Percentiles rank a stretch among this genome's conserved stretches.
phyloP scores from a whole-genome alignment of 1,284 basidiomycete genomes.

The Trichosporon sp. region DNA sequence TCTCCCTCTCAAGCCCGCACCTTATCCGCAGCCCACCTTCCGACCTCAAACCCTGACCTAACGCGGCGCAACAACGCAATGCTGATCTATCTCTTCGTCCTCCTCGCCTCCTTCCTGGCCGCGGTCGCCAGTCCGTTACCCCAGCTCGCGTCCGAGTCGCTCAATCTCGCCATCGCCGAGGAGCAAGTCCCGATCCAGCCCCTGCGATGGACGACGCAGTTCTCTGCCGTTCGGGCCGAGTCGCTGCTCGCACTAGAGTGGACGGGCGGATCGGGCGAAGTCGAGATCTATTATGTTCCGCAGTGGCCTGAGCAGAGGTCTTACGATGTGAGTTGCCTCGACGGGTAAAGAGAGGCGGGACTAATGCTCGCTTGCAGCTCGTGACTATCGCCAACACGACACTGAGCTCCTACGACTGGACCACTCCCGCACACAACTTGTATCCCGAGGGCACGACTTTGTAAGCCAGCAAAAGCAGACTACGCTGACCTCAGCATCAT shows the following conservation, averaged over 20 bases:
- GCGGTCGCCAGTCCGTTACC: constrained; percentile 11
- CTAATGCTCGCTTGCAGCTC: constrained; percentile 24
- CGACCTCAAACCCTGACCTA: neutral
- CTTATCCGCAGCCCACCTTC: neutral
- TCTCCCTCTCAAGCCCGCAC: no score
- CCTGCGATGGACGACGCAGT: constrained; percentile 26
- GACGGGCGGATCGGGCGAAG: constrained; percentile 37
- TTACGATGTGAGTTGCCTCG: constrained; percentile 34
- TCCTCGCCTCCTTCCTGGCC: constrained; percentile 13
- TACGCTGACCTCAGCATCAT: constrained; percentile 35
- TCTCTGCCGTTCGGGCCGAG: constrained; percentile 30
- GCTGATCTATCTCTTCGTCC: constrained; percentile 17
- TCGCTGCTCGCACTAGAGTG: constrained; percentile 34
- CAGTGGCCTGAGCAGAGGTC: constrained; percentile 38
- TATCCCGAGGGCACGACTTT: constrained; percentile 42
- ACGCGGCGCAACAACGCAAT: neutral
- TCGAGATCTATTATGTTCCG: constrained; percentile 45
- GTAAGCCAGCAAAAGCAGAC: constrained; percentile 28
- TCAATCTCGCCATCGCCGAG: constrained; percentile 14
- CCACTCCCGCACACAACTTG: constrained; percentile 29
- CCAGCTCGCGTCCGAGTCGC: neutral
- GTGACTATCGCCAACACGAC: constrained; percentile 38
- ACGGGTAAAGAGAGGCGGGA: neutral
- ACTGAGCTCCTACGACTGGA: constrained; percentile 31
- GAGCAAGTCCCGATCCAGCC: constrained; percentile 17